phyloP scores from a whole-genome alignment of 2,329 filamentous ascomycete species.

The Calonectria multiphialidica region DNA sequence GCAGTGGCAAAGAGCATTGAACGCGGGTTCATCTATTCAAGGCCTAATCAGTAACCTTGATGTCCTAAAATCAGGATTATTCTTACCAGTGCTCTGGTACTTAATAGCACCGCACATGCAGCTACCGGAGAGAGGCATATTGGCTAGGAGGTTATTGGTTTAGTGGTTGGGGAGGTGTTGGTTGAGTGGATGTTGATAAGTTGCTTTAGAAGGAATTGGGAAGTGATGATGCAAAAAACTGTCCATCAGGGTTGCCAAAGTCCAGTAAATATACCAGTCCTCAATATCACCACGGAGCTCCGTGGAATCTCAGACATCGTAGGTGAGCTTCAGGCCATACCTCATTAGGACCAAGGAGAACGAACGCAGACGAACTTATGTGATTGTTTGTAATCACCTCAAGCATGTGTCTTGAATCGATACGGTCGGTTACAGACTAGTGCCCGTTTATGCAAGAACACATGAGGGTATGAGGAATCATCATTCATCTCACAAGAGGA shows the following conservation, averaged over 20 bases:
- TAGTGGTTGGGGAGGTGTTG: neutral
- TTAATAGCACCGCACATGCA: conserved; percentile 52
- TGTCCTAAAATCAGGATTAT: neutral
- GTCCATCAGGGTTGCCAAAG: conserved; percentile 8
- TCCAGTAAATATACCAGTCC: neutral
- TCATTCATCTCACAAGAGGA: neutral
- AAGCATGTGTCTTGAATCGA: neutral
- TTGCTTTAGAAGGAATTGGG: neutral
- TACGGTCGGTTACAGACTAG: neutral
- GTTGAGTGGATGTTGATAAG: neutral
- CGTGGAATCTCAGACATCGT: neutral
- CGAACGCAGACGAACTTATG: neutral
- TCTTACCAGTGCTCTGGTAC: conserved; percentile 49
- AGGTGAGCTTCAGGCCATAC: neutral
- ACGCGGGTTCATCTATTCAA: conserved; percentile 53
- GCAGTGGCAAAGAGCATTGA: conserved; percentile 66
- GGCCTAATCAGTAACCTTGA: neutral
- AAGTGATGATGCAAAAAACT: neutral
- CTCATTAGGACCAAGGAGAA: neutral
- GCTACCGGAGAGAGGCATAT: conserved; percentile 46
- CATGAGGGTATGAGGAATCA: neutral
- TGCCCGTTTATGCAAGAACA: neutral
- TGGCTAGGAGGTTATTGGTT: neutral
- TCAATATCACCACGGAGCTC: neutral
- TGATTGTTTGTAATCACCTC: neutral